Conservation (phyloP, 768 basidiomycete species). For the Psilocybe sp. region DNA sequence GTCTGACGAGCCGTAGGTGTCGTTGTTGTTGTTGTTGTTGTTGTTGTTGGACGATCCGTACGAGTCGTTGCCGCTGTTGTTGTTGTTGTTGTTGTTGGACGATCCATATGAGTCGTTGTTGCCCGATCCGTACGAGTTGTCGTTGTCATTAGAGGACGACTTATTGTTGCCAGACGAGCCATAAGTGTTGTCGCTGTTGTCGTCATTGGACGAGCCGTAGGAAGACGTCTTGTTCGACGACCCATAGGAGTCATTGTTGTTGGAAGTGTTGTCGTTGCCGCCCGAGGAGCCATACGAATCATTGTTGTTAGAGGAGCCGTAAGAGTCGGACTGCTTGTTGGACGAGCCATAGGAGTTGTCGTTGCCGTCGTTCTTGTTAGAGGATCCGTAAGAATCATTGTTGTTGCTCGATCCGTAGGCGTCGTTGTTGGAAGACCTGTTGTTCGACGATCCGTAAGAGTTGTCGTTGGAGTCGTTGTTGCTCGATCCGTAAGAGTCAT, state of each 20-base stretch:
- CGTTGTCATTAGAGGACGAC: constrained; percentile 7
- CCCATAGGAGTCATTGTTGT: constrained; percentile 4
- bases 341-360: constrained; percentile 18
- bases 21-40: constrained; percentile 14
- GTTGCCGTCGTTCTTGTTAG: constrained; percentile 15
- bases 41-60: constrained; percentile 17
- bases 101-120: constrained; percentile 23
- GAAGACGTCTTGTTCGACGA: background rate
- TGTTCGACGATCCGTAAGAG: constrained; percentile 20
- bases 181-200: no score
- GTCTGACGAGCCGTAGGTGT: constrained; percentile 19
- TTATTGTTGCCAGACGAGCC: no score
- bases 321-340: constrained; percentile 18
- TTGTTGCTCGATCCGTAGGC: background rate
- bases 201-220: constrained; percentile 8
- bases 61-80: constrained; percentile 17
- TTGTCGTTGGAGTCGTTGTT: constrained; percentile 11
- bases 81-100: constrained; percentile 21
- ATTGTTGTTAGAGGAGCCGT: constrained; percentile 23
- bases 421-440: constrained; percentile 3
- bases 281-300: constrained; percentile 22
- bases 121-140: constrained; percentile 19
- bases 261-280: constrained; percentile 22
- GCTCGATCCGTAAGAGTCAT: constrained; percentile 18
- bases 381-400: constrained; percentile 20